These are phyloP conservation scores for Lepraria neglecta DNA, from an alignment of 495 filamentous ascomycete genomes.

Conservation along the genomic window DNA sequence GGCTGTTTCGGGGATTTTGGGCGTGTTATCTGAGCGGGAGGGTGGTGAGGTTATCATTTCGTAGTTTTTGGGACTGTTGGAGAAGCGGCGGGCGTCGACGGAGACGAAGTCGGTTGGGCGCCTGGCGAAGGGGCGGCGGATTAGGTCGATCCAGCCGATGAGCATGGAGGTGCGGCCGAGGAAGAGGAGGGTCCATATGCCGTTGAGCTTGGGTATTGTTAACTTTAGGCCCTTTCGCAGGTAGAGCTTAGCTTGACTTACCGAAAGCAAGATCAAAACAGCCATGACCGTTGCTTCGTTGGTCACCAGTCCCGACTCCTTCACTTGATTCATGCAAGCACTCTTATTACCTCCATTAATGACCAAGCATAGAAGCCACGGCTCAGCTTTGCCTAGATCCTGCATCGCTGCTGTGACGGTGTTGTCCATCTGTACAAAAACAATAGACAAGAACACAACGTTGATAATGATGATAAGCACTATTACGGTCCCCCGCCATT, in stretches of 20 bases:
- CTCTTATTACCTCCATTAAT: constrained; percentile 54
- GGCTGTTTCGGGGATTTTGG: constrained; percentile 42
- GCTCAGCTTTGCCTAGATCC: constrained; percentile 47
- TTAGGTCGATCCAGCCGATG: constrained; percentile 69
- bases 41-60: constrained; percentile 64
- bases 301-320: constrained; percentile 48
- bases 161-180: constrained; percentile 78
- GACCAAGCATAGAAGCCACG: constrained; percentile 71
- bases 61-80: constrained; percentile 63
- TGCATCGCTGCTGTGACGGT: constrained; percentile 50
- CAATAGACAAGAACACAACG: constrained; percentile 82
- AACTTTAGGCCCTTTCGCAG: constrained; percentile 12
- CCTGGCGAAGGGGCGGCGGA: constrained; percentile 43
- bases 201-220: constrained; percentile 54
- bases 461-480: constrained; percentile 82
- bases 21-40: constrained; percentile 8
- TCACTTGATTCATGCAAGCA: constrained; percentile 54
- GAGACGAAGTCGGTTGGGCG: constrained; percentile 69
- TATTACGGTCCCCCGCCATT: constrained; percentile 87
- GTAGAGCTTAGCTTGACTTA: constrained; percentile 38
- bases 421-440: constrained; percentile 81
- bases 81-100: constrained; percentile 64
- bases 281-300: constrained; percentile 73
- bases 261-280: constrained; percentile 70
- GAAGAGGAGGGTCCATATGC: constrained; percentile 76